These are phyloP conservation scores for Trypanosoma brucei DNA, from an alignment of 208 protist species.

Conservation along the genomic window DNA sequence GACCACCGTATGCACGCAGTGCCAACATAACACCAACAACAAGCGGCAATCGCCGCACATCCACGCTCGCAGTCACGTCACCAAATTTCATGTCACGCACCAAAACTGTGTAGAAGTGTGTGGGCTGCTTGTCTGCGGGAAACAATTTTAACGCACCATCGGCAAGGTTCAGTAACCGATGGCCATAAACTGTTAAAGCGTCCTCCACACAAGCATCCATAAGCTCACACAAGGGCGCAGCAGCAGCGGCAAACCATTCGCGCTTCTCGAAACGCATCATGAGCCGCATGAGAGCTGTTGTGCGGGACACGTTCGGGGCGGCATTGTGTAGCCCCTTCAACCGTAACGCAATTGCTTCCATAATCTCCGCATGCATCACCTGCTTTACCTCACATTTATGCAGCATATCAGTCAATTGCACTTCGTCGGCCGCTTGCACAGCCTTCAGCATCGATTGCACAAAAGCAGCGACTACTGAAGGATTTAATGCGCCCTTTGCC, in stretches of 20 bases:
- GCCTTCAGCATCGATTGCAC: conserved; percentile 32
- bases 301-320: conserved; percentile 13
- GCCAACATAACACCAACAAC: conserved; percentile 47
- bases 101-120: conserved; percentile 37
- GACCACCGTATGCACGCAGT: conserved; percentile 53
- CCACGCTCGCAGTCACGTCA: conserved; percentile 43
- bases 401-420: conserved; percentile 53
- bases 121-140: conserved; percentile 28
- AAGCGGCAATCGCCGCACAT: conserved; percentile 31
- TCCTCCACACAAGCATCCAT: conserved; percentile 20
- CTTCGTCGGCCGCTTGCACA: conserved; percentile 30
- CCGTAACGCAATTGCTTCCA: conserved; percentile 40
- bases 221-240: conserved; percentile 13
- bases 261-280: conserved; percentile 31
- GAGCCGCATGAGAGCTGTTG: conserved; percentile 19
- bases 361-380: conserved; percentile 56
- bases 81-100: conserved; percentile 45
- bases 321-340: conserved; percentile 34
- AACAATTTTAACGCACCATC: conserved; percentile 33
- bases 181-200: conserved; percentile 5
- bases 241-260: conserved; percentile 22
- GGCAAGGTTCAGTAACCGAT: conserved; percentile 36
- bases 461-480: conserved; percentile 40
- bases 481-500: conserved; percentile 3
- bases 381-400: conserved; percentile 53